Percentiles rank a stretch among this genome's conserved stretches.
phyloP scores from a whole-genome alignment of 1,139 yeast genomes.

The Casaregolazyma lundiana region DNA sequence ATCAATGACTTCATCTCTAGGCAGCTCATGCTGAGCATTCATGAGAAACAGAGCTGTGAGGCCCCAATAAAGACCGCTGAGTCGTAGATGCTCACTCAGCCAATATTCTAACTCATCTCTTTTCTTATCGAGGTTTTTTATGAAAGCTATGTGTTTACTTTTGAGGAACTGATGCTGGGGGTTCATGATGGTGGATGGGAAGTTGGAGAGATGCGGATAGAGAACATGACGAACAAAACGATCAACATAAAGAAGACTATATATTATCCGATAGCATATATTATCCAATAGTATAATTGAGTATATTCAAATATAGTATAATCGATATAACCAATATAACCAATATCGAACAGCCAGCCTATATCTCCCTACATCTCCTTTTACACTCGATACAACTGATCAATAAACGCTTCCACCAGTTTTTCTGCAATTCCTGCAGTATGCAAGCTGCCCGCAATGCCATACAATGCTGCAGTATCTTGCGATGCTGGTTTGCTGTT shows the following conservation, averaged over 20 bases:
- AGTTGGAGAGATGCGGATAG: background rate
- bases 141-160: slow-evolving; percentile 51
- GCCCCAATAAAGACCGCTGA: slow-evolving; percentile 96
- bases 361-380: background rate
- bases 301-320: no score
- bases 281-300: no score
- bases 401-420: slow-evolving; percentile 73
- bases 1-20: slow-evolving; percentile 54
- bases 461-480: slow-evolving; percentile 81
- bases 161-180: slow-evolving; percentile 27
- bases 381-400: slow-evolving; percentile 58
- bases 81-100: slow-evolving; percentile 82
- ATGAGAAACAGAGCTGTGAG: slow-evolving; percentile 66
- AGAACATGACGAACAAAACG: no score
- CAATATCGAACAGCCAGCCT: no score
- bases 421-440: slow-evolving; percentile 84
- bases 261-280: no score
- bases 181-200: background rate
- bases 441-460: slow-evolving; percentile 87
- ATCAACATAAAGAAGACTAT: no score
- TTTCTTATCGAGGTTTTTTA: slow-evolving; percentile 46
- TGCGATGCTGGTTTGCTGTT: slow-evolving; percentile 31
- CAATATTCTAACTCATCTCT: slow-evolving; percentile 70
- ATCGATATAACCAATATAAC: no score
- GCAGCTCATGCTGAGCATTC: slow-evolving; percentile 53